Base-by-base conservation (phyloP, 1,284 basidiomycete species). In the Rhodotorula sp. region DNA sequence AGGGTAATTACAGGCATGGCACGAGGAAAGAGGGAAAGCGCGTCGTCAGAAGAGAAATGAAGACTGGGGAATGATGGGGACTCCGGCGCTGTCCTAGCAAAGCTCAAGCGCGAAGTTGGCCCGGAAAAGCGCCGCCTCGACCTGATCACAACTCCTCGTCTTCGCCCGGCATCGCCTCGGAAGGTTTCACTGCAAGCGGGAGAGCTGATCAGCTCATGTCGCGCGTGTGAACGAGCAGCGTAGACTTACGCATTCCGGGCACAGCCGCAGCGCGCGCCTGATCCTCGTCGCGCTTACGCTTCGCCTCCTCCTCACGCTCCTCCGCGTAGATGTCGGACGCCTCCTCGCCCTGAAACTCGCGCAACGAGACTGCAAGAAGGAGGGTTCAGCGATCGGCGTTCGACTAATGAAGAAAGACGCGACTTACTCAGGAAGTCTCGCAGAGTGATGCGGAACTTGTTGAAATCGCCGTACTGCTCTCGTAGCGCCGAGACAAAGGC, bases 371-470 rank as follows among this genome's bases (percentile, higher is more conserved):
- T 77, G 34, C 70, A 77, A 22, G 16, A 16, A 40, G 11, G 1
- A 11, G 26, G 26, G 28, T 28, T n/a, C n/a, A 10, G 34, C 34
- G 34, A 34, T 34, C 34, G 13, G n/a, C n/a, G n/a, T n/a, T n/a
- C n/a, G n/a, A n/a, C n/a, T n/a, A n/a, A n/a, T n/a, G n/a, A n/a
- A n/a, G n/a, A n/a, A n/a, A 53, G 10, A 30, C 11, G 34, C 26
- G 8, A 40, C 54, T 53, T 56, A 70, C 64, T 81, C 60, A 86
- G 79, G 80, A 85, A 85, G 78, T 86, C 85, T 70, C 96, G 91
- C 58, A 99, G 84, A n/a, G 91, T 89, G 72, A 92, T 84, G 84
- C 98, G 98, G 88, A 97, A 97, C 75, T 89, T 87, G 78, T 89
- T 90, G 78, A 92, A 88, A 80, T 99, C 96, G 77, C 84, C 87